Percentiles rank a stretch among this genome's conserved stretches.
Evolutionary conservation across 2,329 filamentous ascomycete species (phyloP).

Genomic region (Botrytis tulipae): DNA sequence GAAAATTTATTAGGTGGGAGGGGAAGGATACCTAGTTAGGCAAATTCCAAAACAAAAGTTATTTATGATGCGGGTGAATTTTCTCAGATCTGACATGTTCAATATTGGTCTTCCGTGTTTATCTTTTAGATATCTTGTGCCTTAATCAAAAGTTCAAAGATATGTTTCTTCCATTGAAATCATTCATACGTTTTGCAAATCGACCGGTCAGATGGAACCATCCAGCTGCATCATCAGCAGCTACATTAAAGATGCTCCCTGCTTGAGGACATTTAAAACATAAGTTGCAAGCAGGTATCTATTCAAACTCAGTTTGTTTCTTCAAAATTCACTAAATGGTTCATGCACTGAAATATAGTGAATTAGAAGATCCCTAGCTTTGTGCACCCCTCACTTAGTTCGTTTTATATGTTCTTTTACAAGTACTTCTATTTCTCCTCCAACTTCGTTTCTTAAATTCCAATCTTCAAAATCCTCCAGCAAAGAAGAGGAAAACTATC

Average conservation of each 20-base stretch:
- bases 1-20: background rate
- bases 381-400: background rate
- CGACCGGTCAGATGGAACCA: background rate
- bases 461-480: background rate
- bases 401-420: rapidly evolving
- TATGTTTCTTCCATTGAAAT: no score
- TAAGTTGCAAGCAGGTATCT: background rate
- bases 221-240: background rate
- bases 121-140: background rate
- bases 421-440: background rate
- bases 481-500: background rate
- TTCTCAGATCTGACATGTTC: background rate
- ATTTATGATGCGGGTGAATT: background rate
- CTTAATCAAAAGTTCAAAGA: background rate
- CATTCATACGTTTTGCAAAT: background rate
- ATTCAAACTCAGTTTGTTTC: background rate
- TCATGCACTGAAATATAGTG: background rate
- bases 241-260: background rate
- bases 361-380: background rate
- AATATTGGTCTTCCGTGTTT: background rate
- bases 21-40: background rate
- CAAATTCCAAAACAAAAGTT: background rate
- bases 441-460: background rate
- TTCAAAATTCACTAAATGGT: background rate
- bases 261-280: background rate